phyloP scores from a whole-genome alignment of 2,329 filamentous ascomycete genomes.

The Plectosphaerella sp. region DNA sequence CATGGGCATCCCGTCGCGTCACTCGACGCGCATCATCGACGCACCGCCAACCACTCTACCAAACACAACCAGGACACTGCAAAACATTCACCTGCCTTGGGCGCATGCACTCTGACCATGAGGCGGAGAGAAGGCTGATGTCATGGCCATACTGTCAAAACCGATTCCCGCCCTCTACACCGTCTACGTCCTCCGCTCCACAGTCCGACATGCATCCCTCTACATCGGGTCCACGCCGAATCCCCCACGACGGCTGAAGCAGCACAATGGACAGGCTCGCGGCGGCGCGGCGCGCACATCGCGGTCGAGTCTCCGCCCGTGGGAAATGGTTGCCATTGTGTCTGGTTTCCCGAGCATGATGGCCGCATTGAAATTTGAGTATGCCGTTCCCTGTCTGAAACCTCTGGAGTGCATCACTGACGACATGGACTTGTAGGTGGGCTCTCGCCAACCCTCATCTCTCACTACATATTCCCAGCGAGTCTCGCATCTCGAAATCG shows the following conservation, averaged over 20 bases:
- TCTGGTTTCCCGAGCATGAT: slow-evolving; percentile 85
- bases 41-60: slow-evolving; percentile 1
- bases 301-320: slow-evolving; percentile 65
- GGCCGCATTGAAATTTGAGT: slow-evolving; percentile 93
- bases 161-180: slow-evolving; percentile 86
- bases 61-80: background rate
- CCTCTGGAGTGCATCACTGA: background rate
- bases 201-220: slow-evolving; percentile 62
- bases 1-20: no score
- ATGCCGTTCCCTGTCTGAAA: slow-evolving; percentile 26
- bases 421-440: slow-evolving; percentile 57
- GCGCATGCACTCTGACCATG: slow-evolving; percentile 4
- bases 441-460: slow-evolving; percentile 83
- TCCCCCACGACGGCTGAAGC: slow-evolving; percentile 75
- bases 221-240: slow-evolving; percentile 94
- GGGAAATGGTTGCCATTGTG: slow-evolving; percentile 86
- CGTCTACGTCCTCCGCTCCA: slow-evolving; percentile 88
- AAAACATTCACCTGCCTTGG: background rate
- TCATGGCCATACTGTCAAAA: slow-evolving; percentile 38
- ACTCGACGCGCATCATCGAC: background rate
- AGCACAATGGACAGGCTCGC: slow-evolving; percentile 82
- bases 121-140: slow-evolving; percentile 12
- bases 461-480: slow-evolving; percentile 70
- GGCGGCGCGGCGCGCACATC: slow-evolving; percentile 80
- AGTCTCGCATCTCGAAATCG: slow-evolving; percentile 53